A percentile compares a stretch with the other conserved stretches of the same genome.
phyloP scores from a whole-genome alignment of 345 rosid genomes.

The Trapa bicornis region DNA sequence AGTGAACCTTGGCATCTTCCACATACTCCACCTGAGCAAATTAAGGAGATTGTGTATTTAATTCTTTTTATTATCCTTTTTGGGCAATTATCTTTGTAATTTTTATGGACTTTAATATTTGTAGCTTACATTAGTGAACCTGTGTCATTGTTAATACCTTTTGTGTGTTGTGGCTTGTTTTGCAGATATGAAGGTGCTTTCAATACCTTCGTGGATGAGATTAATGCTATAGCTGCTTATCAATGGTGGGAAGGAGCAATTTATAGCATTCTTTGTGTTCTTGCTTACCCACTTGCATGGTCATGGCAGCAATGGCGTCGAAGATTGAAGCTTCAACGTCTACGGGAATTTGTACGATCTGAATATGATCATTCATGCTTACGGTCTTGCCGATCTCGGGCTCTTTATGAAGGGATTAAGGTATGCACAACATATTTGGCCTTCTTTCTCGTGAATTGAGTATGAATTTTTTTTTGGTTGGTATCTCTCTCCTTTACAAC shows the following conservation, averaged over 20 bases:
- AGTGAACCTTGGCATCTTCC: constrained; percentile 98
- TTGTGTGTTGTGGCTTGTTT: constrained; percentile 9
- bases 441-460: neutral
- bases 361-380: constrained; percentile 98
- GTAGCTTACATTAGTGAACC: neutral
- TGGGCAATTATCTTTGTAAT: neutral
- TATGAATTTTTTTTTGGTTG: neutral
- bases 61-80: constrained; percentile 9
- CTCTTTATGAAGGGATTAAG: constrained; percentile 98
- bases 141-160: neutral
- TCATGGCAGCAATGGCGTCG: constrained; percentile 99
- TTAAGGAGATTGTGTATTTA: constrained; percentile 92
- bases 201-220: constrained; percentile 89
- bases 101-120: neutral
- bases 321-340: constrained; percentile 63
- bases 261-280: constrained; percentile 64
- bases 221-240: constrained; percentile 87
- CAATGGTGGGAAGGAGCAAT: constrained; percentile 99
- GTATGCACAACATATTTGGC: constrained; percentile 25
- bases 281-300: constrained; percentile 86
- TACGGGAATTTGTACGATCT: constrained; percentile 96
- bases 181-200: constrained; percentile 90
- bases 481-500: neutral
- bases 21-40: constrained; percentile 86
- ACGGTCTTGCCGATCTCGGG: constrained; percentile 97